Conservation (phyloP, 2,329 filamentous ascomycete species). For the Colletotrichum nymphaeae region DNA sequence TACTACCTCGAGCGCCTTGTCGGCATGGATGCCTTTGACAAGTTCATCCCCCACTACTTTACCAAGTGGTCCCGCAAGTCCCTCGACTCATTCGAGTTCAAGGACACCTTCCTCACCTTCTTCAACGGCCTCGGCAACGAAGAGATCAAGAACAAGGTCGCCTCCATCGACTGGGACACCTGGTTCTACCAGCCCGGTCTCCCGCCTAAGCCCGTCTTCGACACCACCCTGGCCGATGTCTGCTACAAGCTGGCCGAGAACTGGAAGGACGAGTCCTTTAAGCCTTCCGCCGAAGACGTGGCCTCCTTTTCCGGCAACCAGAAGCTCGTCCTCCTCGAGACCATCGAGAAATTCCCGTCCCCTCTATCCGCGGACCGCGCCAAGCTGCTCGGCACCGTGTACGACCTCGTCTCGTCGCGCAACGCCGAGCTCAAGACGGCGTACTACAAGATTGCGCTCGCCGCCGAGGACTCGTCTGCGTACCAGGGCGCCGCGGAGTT, state of each 20-base stretch:
- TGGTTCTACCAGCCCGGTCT: slow-evolving; percentile 91
- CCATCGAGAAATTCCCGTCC: slow-evolving; percentile 74
- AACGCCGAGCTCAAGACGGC: slow-evolving; percentile 89
- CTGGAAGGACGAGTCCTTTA: slow-evolving; percentile 77
- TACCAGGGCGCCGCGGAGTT: slow-evolving; percentile 80
- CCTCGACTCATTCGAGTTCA: slow-evolving; percentile 95
- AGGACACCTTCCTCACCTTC: slow-evolving; percentile 86
- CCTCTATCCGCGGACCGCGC: slow-evolving; percentile 74
- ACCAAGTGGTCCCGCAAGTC: slow-evolving; percentile 86
- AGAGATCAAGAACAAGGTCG: slow-evolving; percentile 72
- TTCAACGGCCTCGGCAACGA: slow-evolving; percentile 76
- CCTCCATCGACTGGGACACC: slow-evolving; percentile 86
- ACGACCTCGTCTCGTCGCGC: slow-evolving; percentile 78
- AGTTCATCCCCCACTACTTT: slow-evolving; percentile 97
- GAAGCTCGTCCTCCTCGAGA: slow-evolving; percentile 89
- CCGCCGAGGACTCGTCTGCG: slow-evolving; percentile 75
- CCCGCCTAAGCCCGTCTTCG: slow-evolving; percentile 90
- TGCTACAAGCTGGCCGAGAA: slow-evolving; percentile 86
- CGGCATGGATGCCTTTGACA: slow-evolving; percentile 88
- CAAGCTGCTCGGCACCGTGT: slow-evolving; percentile 78
- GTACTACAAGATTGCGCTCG: slow-evolving; percentile 84
- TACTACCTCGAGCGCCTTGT: slow-evolving; percentile 90
- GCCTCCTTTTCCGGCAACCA: slow-evolving; percentile 85
- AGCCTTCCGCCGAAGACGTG: slow-evolving; percentile 76
- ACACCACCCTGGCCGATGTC: slow-evolving; percentile 86